Conservation (phyloP, 495 filamentous ascomycete species). For the Articulospora tetracladia region DNA sequence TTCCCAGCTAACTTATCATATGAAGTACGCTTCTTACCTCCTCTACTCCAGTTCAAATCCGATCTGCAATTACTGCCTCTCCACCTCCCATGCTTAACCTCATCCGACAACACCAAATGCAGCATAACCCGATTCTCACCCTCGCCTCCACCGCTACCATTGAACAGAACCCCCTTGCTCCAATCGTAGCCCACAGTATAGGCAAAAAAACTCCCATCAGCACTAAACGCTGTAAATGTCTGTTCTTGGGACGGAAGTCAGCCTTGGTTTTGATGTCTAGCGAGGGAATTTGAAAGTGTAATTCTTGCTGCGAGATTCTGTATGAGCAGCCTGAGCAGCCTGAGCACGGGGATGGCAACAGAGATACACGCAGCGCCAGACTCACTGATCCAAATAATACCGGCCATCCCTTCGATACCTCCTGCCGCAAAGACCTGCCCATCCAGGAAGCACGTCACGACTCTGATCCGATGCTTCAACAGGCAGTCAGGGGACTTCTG, state of each 20-base stretch:
- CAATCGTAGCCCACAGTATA: slow-evolving; percentile 92
- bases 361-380: too few species aligned
- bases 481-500: slow-evolving; percentile 77
- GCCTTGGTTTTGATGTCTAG: slow-evolving; percentile 55
- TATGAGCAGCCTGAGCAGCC: too few species aligned
- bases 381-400: too few species aligned
- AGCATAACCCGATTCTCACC: too few species aligned
- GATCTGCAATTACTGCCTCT: too few species aligned
- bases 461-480: slow-evolving; percentile 79
- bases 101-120: too few species aligned
- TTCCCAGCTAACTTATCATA: too few species aligned
- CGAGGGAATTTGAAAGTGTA: slow-evolving; percentile 93
- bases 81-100: too few species aligned
- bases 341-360: too few species aligned
- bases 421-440: slow-evolving; percentile 77
- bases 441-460: slow-evolving; percentile 77
- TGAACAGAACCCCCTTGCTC: slow-evolving; percentile 71
- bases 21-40: too few species aligned
- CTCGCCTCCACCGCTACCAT: not conserved
- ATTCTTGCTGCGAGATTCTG: slow-evolving; percentile 52
- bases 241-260: too few species aligned
- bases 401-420: slow-evolving; percentile 80
- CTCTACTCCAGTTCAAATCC: too few species aligned
- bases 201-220: slow-evolving; percentile 75
- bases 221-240: slow-evolving; percentile 71